Percentiles rank a stretch among this genome's conserved stretches.
Evolutionary conservation across 345 rosid genomes (phyloP).

Genomic region (Euphorbia peplus): DNA sequence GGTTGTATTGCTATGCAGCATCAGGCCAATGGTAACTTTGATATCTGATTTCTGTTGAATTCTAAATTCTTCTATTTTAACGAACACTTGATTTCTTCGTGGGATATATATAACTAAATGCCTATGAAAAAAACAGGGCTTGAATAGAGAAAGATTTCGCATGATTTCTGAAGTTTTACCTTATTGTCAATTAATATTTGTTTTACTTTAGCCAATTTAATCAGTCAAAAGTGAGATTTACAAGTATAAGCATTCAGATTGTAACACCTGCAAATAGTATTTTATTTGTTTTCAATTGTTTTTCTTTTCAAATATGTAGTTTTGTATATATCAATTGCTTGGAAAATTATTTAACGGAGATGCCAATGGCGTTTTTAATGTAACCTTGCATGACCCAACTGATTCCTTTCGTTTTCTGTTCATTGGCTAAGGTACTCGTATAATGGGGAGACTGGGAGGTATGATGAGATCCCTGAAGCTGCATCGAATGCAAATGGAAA

Average conservation of each 20-base stretch:
- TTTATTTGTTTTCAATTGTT: not conserved
- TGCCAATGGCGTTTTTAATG: too few species aligned
- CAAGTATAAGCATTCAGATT: not conserved
- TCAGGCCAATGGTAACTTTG: constrained; percentile 70
- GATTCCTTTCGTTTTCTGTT: not conserved
- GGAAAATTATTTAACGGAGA: too few species aligned
- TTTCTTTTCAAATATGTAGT: not conserved
- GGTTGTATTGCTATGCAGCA: constrained; percentile 73
- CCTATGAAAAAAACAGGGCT: not conserved
- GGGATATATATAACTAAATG: constrained; percentile 2
- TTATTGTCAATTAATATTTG: not conserved
- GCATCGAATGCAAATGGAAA: constrained; percentile 24
- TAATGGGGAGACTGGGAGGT: constrained; percentile 50
- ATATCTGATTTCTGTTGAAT: not conserved
- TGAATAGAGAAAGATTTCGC: not conserved
- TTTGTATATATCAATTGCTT: not conserved
- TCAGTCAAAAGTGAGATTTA: too few species aligned
- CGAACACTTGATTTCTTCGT: not conserved
- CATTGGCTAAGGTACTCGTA: constrained; percentile 43
- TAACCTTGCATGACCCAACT: too few species aligned
- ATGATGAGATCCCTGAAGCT: constrained; percentile 38
- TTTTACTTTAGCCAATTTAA: not conserved
- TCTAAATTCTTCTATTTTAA: not conserved
- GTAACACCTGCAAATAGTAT: too few species aligned
- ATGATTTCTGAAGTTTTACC: not conserved